phyloP scores from a whole-genome alignment of 2,329 filamentous ascomycete species.

The Colletotrichum destructivum region DNA sequence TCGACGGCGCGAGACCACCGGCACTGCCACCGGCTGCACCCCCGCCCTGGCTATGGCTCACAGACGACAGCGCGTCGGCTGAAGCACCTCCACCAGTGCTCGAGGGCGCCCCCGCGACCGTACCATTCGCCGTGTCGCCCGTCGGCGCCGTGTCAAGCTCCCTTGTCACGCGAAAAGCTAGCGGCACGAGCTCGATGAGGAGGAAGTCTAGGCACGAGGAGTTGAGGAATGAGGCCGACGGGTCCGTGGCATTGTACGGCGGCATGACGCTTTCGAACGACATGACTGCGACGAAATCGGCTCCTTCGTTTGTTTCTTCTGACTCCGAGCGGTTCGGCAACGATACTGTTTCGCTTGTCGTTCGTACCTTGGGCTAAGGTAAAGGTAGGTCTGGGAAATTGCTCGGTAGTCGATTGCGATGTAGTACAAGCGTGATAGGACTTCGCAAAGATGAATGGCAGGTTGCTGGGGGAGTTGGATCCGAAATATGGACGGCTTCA shows the following conservation, averaged over 20 bases:
- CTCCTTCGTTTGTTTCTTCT: not conserved
- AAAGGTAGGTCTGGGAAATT: not conserved
- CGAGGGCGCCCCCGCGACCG: slow-evolving; percentile 55
- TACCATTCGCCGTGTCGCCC: slow-evolving; percentile 42
- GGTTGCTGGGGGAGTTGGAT: not conserved
- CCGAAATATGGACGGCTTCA: not conserved
- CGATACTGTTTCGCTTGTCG: not conserved
- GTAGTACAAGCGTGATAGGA: too few species aligned
- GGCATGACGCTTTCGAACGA: slow-evolving; percentile 81
- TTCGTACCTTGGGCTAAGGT: not conserved
- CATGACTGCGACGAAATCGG: slow-evolving; percentile 62
- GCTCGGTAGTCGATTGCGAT: not conserved
- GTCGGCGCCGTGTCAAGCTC: slow-evolving; percentile 73
- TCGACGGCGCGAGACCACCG: slow-evolving; percentile 39
- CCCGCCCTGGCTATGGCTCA: slow-evolving; percentile 28
- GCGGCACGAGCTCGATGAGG: slow-evolving; percentile 95
- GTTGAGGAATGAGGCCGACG: slow-evolving; percentile 82
- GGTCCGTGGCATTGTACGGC: slow-evolving; percentile 80
- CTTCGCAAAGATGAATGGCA: not conserved
- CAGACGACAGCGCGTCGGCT: slow-evolving; percentile 21
- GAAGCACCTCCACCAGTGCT: slow-evolving; percentile 52
- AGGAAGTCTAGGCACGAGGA: slow-evolving; percentile 93
- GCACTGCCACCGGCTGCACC: slow-evolving; percentile 45
- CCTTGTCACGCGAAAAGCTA: slow-evolving; percentile 88
- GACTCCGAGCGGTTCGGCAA: not conserved